phyloP scores from a whole-genome alignment of 306 rosid species.

The Nissolia schottii region DNA sequence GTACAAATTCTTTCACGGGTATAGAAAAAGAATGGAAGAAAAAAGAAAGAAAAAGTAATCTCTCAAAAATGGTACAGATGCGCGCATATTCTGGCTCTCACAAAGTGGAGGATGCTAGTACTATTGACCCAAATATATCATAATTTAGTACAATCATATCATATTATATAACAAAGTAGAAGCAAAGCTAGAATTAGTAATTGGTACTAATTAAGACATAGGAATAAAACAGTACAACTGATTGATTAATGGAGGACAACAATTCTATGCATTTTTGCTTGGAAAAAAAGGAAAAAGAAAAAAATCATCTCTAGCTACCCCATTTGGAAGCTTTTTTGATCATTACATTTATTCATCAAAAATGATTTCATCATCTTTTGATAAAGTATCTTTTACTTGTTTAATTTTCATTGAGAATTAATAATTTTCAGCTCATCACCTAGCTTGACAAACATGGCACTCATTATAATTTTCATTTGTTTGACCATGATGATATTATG shows the following conservation, averaged over 20 bases:
- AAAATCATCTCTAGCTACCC: slow-evolving; percentile 25
- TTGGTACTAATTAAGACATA: neutral
- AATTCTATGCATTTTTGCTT: slow-evolving; percentile 8
- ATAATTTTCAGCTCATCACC: neutral
- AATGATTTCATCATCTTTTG: slow-evolving; percentile 28
- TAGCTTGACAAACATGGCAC: neutral
- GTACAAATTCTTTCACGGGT: neutral
- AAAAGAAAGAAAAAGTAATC: neutral
- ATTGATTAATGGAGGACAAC: slow-evolving; percentile 5
- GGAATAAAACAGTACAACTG: slow-evolving; percentile 31
- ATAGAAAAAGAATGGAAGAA: neutral
- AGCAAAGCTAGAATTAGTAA: slow-evolving; percentile 11
- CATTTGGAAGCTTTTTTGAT: slow-evolving; percentile 37
- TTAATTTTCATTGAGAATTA: neutral
- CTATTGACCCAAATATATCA: neutral
- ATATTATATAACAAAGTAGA: slow-evolving; percentile 29
- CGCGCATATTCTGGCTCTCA: slow-evolving; percentile 25
- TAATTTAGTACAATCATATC: neutral
- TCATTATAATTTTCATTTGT: neutral
- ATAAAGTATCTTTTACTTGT: slow-evolving; percentile 12
- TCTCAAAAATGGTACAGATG: slow-evolving; percentile 2
- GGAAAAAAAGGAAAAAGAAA: neutral
- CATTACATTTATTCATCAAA: slow-evolving; percentile 25
- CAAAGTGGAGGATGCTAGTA: slow-evolving; percentile 1
- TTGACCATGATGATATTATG: neutral